A percentile compares a stretch with the other conserved stretches of the same genome.
phyloP scores from a whole-genome alignment of 164 flowering plant genomes.

The Aristolochia fimbriata region DNA sequence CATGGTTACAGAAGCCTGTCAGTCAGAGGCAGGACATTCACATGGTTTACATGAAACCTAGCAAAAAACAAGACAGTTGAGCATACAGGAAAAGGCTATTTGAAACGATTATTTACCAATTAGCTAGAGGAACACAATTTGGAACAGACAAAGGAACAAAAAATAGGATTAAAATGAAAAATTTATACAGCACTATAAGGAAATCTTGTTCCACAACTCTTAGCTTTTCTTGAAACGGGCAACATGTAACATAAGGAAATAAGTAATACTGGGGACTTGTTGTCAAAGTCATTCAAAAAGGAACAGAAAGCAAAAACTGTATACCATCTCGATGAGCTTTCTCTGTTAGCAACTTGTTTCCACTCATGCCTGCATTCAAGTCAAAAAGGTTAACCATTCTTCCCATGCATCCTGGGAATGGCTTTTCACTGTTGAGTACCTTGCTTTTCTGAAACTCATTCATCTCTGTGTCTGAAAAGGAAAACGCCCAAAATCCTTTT shows the following conservation, averaged over 20 bases:
- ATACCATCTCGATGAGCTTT: slow-evolving; percentile 67
- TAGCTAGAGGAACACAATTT: not conserved
- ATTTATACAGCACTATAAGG: not conserved
- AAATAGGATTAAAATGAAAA: not conserved
- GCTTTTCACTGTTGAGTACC: slow-evolving; percentile 34
- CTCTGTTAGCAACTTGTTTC: slow-evolving; percentile 56
- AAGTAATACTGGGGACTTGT: not conserved
- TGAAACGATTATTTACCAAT: too few species aligned
- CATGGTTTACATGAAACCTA: too few species aligned
- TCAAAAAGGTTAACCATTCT: slow-evolving; percentile 81
- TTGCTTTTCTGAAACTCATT: slow-evolving; percentile 33
- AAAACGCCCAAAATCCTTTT: not conserved
- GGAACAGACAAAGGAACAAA: not conserved
- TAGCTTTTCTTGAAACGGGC: not conserved
- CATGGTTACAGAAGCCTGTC: too few species aligned
- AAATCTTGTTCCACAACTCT: not conserved
- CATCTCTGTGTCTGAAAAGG: slow-evolving; percentile 43
- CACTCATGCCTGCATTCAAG: slow-evolving; percentile 35
- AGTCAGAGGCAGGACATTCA: too few species aligned
- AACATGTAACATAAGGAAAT: too few species aligned
- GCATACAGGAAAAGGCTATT: too few species aligned
- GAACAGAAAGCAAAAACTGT: not conserved
- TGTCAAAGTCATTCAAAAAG: not conserved
- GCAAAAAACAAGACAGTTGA: too few species aligned
- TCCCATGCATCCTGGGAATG: slow-evolving; percentile 79